phyloP scores from a whole-genome alignment of 2,329 filamentous ascomycete species.

The Onygenales sp. region DNA sequence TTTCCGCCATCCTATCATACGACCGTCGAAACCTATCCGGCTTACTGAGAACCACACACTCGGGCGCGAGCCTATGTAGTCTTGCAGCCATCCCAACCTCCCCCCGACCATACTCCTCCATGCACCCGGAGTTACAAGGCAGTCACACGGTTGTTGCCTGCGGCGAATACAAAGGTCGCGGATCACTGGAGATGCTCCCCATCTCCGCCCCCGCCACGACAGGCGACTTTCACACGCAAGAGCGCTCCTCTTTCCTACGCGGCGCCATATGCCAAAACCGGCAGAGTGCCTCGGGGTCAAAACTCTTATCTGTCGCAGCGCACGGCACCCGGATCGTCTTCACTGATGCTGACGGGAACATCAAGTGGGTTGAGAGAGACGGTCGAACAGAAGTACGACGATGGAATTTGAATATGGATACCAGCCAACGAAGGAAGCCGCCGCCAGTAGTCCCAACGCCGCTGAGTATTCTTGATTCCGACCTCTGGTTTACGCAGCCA shows the following conservation, averaged over 20 bases:
- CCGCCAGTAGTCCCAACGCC: slow-evolving; percentile 24
- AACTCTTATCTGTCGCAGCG: slow-evolving; percentile 68
- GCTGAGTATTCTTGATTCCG: slow-evolving; percentile 31
- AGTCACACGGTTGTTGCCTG: slow-evolving; percentile 64
- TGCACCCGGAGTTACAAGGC: slow-evolving; percentile 38
- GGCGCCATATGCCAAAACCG: slow-evolving; percentile 58
- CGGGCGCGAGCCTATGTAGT: slow-evolving; percentile 68
- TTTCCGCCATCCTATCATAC: slow-evolving; percentile 81
- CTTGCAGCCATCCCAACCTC: slow-evolving; percentile 55
- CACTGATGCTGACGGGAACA: slow-evolving; percentile 70
- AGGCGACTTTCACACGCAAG: slow-evolving; percentile 8
- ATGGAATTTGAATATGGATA: slow-evolving; percentile 45
- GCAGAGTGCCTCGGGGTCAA: slow-evolving; percentile 70
- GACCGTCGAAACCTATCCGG: slow-evolving; percentile 77
- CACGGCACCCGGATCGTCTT: slow-evolving; percentile 77
- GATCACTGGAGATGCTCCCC: slow-evolving; percentile 74
- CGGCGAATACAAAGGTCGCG: slow-evolving; percentile 86
- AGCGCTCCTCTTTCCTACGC: slow-evolving; percentile 4
- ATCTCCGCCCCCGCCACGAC: slow-evolving; percentile 18
- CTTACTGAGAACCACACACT: slow-evolving; percentile 69
- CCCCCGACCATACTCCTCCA: slow-evolving; percentile 41
- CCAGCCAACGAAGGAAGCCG: slow-evolving; percentile 7
- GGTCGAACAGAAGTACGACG: slow-evolving; percentile 48
- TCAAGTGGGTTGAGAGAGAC: slow-evolving; percentile 89
- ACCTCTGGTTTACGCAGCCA: slow-evolving; percentile 46